phyloP scores from a whole-genome alignment of 2,329 filamentous ascomycete species.

The Leptosphaerulina australis region DNA sequence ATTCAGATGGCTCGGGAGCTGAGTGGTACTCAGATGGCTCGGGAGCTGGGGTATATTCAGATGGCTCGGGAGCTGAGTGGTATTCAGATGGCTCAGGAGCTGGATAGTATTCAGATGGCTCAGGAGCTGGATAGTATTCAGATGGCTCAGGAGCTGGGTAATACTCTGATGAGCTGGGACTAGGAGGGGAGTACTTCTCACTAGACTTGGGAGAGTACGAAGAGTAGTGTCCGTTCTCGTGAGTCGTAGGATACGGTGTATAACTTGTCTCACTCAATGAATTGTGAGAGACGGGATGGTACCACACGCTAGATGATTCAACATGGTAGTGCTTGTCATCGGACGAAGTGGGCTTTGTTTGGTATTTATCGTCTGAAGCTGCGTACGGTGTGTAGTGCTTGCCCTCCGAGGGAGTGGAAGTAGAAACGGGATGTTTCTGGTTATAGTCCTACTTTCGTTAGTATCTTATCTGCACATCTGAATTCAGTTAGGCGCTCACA shows the following conservation, averaged over 20 bases:
- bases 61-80: neutral
- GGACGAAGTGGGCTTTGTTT: neutral
- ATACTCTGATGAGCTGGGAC: conserved; percentile 5
- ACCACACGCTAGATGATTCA: neutral
- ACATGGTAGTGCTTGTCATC: neutral
- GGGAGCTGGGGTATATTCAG: too few relatives aligned
- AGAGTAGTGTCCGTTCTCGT: too few relatives aligned
- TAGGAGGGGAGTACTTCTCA: conserved; percentile 3
- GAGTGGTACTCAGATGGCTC: neutral
- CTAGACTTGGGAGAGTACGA: neutral
- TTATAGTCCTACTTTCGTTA: neutral
- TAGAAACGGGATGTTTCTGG: neutral
- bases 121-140: neutral
- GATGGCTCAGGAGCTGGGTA: conserved; percentile 4
- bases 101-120: neutral
- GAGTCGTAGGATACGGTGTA: too few relatives aligned
- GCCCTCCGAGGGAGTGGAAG: neutral
- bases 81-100: neutral
- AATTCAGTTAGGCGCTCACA: neutral
- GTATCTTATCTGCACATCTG: neutral
- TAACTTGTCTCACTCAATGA: too few relatives aligned
- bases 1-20: too few relatives aligned
- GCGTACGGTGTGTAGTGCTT: conserved; percentile 3
- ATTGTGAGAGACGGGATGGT: neutral
- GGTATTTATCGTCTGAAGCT: too few relatives aligned